Conservation (phyloP, 1,139 yeast genomes). For the Meyerozyma guilliermondii region DNA sequence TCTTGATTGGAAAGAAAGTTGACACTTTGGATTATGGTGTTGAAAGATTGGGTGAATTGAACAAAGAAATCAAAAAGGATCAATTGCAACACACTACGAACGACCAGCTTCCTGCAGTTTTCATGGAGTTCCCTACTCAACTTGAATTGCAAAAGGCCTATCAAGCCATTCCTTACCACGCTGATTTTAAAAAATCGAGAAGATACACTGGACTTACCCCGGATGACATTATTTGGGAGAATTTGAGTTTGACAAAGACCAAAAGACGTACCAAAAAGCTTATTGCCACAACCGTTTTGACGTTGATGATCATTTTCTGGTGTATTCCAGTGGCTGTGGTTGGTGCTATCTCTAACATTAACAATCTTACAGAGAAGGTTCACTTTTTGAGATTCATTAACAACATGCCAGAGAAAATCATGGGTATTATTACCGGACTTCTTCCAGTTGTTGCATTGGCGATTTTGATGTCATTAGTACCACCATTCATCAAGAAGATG, state of each 20-base stretch:
- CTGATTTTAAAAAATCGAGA: constrained; percentile 59
- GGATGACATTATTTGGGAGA: constrained; percentile 79
- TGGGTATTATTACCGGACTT: constrained; percentile 72
- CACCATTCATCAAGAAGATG: constrained; percentile 63
- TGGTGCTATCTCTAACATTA: constrained; percentile 72
- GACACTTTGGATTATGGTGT: constrained; percentile 73
- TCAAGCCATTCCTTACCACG: constrained; percentile 69
- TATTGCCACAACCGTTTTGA: constrained; percentile 40
- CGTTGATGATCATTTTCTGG: constrained; percentile 68
- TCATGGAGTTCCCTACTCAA: constrained; percentile 82
- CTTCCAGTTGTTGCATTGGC: constrained; percentile 68
- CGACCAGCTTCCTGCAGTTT: constrained; percentile 65
- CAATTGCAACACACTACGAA: constrained; percentile 47
- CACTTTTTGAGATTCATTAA: constrained; percentile 61
- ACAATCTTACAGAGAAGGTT: constrained; percentile 55
- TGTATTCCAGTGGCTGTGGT: constrained; percentile 83
- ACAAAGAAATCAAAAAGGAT: constrained; percentile 54
- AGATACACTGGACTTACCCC: constrained; percentile 63
- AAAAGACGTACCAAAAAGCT: constrained; percentile 37
- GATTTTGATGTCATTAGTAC: constrained; percentile 68
- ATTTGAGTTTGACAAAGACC: constrained; percentile 42
- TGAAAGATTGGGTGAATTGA: constrained; percentile 62
- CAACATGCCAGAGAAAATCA: constrained; percentile 50
- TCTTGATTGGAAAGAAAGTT: constrained; percentile 67
- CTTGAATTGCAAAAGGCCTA: constrained; percentile 86